These are phyloP conservation scores for Hymenoscyphus albidus DNA, from an alignment of 2,329 filamentous ascomycete genomes.

Conservation along the genomic window DNA sequence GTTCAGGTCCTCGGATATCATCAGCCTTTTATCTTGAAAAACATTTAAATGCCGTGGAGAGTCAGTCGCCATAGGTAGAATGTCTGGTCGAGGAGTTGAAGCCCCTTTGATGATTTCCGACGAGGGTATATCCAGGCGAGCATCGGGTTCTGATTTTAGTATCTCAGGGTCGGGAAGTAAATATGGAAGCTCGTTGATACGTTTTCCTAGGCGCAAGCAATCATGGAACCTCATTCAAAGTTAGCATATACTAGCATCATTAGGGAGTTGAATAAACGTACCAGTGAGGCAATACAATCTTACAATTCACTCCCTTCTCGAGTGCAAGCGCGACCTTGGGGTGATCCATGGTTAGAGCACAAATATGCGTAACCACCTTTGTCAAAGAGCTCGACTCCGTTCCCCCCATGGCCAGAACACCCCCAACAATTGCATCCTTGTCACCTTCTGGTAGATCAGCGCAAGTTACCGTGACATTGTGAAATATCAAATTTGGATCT, in stretches of 20 bases:
- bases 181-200: constrained; percentile 87
- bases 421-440: constrained; percentile 87
- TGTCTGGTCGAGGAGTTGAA: constrained; percentile 47
- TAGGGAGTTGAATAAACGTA: constrained; percentile 35
- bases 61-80: constrained; percentile 41
- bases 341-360: constrained; percentile 72
- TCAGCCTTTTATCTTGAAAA: constrained; percentile 73
- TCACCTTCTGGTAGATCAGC: constrained; percentile 81
- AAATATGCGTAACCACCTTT: constrained; percentile 80
- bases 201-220: constrained; percentile 86
- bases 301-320: constrained; percentile 65
- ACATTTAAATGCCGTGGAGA: constrained; percentile 59
- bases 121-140: constrained; percentile 51
- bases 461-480: constrained; percentile 76
- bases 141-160: constrained; percentile 55
- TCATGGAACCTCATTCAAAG: constrained; percentile 79
- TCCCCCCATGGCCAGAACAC: constrained; percentile 84
- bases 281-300: constrained; percentile 93
- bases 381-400: constrained; percentile 69
- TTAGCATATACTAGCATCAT: constrained; percentile 25
- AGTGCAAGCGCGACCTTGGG: constrained; percentile 63
- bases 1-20: constrained; percentile 70
- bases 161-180: constrained; percentile 81
- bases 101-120: constrained; percentile 66
- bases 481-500: constrained; percentile 86